Evolutionary conservation across 2,329 filamentous ascomycete genomes (phyloP).

Genomic region (Stachybotrys chartarum): DNA sequence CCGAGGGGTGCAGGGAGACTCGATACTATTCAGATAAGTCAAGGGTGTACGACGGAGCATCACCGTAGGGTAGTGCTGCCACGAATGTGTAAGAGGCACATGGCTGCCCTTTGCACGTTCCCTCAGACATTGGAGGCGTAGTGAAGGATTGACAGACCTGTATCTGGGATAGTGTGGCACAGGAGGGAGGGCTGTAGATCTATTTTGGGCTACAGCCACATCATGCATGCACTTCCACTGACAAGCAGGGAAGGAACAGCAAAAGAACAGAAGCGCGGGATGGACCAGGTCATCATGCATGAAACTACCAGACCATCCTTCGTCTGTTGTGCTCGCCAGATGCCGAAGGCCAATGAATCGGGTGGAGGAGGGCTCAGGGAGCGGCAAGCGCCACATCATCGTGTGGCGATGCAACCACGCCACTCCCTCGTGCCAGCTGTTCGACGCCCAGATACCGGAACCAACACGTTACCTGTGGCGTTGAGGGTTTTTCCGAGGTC

Average conservation of each 20-base stretch:
- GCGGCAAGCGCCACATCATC: neutral
- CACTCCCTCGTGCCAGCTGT: neutral
- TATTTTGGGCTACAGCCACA: neutral
- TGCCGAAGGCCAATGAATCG: neutral
- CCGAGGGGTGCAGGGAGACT: neutral
- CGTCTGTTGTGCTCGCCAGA: neutral
- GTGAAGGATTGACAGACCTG: neutral
- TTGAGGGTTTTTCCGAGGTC: too few species aligned
- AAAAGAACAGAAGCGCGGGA: neutral
- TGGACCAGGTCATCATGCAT: neutral
- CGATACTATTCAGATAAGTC: too few species aligned
- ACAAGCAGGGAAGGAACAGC: neutral
- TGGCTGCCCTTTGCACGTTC: neutral
- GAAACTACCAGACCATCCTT: neutral
- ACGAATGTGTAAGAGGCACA: neutral
- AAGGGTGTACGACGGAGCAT: too few species aligned
- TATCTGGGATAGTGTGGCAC: neutral
- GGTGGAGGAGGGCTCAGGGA: neutral
- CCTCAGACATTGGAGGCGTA: neutral
- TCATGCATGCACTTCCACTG: neutral
- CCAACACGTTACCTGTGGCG: too few species aligned
- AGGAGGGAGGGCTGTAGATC: neutral
- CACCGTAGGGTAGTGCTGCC: too few species aligned
- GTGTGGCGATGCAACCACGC: neutral
- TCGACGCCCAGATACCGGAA: too few species aligned